These are phyloP conservation scores for Ceratocystis diversiconidia DNA, from an alignment of 2,329 filamentous ascomycete genomes.

Conservation along the genomic window DNA sequence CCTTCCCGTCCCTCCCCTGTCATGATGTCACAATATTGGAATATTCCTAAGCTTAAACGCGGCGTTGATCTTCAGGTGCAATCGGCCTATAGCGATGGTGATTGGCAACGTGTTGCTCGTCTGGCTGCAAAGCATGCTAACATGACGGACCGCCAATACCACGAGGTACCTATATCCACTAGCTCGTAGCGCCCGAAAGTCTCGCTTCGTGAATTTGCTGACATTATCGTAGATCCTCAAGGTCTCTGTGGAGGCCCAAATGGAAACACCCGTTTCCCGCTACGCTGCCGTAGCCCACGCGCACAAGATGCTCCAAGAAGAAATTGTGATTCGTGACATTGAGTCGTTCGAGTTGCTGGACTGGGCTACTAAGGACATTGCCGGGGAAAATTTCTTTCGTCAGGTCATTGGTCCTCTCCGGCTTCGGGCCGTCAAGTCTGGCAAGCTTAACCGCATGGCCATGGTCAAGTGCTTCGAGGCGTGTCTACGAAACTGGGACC, in stretches of 20 bases:
- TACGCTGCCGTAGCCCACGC: conserved; percentile 9
- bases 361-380: conserved; percentile 34
- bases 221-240: conserved; percentile 10
- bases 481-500: conserved; percentile 40
- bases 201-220: background rate
- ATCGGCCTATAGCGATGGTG: conserved; percentile 39
- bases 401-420: conserved; percentile 37
- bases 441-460: conserved; percentile 39
- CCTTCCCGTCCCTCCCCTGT: background rate
- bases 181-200: background rate
- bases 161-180: conserved; percentile 30
- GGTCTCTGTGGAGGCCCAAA: conserved; percentile 9
- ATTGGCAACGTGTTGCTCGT: conserved; percentile 38
- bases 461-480: conserved; percentile 36
- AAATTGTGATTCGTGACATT: conserved; percentile 33
- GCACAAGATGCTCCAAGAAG: conserved; percentile 28
- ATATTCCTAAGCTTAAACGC: conserved; percentile 31
- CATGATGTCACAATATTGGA: conserved; percentile 14
- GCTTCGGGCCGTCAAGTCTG: conserved; percentile 28
- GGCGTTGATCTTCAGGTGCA: conserved; percentile 41
- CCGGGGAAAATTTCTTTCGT: conserved; percentile 29
- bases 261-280: conserved; percentile 9
- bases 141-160: conserved; percentile 38
- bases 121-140: conserved; percentile 39
- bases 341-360: conserved; percentile 41